A percentile compares a stretch with the other conserved stretches of the same genome.
These are phyloP conservation scores for Wallacemonas sp. DNA, from an alignment of 208 protist genomes.

Conservation along the genomic window DNA sequence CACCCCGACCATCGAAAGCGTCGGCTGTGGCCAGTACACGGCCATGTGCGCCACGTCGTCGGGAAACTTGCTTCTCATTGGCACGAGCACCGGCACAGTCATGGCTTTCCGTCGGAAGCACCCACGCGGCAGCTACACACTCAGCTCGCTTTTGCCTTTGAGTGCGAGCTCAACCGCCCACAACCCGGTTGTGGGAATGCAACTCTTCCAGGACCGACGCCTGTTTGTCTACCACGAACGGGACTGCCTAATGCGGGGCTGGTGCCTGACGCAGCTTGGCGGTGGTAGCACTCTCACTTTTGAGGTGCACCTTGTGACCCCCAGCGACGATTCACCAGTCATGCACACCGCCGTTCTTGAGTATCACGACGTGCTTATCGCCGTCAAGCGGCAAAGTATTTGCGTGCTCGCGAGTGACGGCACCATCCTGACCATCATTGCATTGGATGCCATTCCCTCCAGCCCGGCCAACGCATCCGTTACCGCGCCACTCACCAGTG, in stretches of 20 bases:
- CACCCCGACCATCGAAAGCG: constrained; percentile 30
- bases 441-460: neutral
- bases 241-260: constrained; percentile 34
- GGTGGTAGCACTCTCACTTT: constrained; percentile 54
- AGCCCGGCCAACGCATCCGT: neutral
- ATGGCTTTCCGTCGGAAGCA: constrained; percentile 48
- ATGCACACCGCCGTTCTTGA: constrained; percentile 28
- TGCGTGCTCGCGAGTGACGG: constrained; percentile 43
- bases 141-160: constrained; percentile 34
- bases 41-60: constrained; percentile 42
- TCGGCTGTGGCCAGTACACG: constrained; percentile 48
- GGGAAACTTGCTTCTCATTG: constrained; percentile 59
- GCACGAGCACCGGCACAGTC: constrained; percentile 47
- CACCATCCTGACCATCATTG: constrained; percentile 33
- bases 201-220: constrained; percentile 41
- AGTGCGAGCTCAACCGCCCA: constrained; percentile 15
- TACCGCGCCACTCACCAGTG: neutral
- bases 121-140: constrained; percentile 26
- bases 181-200: constrained; percentile 29
- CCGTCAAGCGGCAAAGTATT: constrained; percentile 35
- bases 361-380: constrained; percentile 38
- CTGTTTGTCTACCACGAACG: constrained; percentile 43
- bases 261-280: constrained; percentile 45
- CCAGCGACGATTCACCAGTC: constrained; percentile 31
- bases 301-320: constrained; percentile 15